Conservation (phyloP, 306 rosid species). For the Quercus robur region DNA sequence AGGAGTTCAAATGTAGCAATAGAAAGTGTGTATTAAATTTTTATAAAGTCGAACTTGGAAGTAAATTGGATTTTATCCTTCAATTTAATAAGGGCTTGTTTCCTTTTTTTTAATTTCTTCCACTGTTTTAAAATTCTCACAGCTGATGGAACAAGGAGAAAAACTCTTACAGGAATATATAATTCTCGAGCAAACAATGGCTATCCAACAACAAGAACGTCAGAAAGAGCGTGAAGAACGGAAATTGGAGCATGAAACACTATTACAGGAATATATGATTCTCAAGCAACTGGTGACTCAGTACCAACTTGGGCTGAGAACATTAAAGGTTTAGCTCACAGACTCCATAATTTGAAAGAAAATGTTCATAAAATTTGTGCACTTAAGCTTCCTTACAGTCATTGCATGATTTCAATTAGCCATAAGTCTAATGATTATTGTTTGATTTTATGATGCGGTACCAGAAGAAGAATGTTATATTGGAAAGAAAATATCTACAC, state of each 20-base stretch:
- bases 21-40: too few species aligned
- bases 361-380: background rate
- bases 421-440: background rate
- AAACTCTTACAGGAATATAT: constrained; percentile 70
- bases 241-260: too few species aligned
- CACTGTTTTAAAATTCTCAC: too few species aligned
- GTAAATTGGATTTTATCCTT: too few species aligned
- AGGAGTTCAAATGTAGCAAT: too few species aligned
- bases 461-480: constrained; percentile 71
- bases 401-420: background rate
- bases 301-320: constrained; percentile 41
- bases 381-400: background rate
- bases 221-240: too few species aligned
- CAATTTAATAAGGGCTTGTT: too few species aligned
- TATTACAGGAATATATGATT: too few species aligned
- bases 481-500: constrained; percentile 6
- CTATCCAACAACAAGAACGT: constrained; percentile 42
- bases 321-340: too few species aligned
- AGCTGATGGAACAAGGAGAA: constrained; percentile 49
- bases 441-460: background rate
- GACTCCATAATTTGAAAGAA: too few species aligned
- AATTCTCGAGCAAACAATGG: constrained; percentile 33
- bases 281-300: constrained; percentile 36
- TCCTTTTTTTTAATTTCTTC: too few species aligned
- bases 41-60: too few species aligned